Evolutionary conservation across 495 filamentous ascomycete genomes (phyloP).

Genomic region (Hyphodiscus hymeniophilus): DNA sequence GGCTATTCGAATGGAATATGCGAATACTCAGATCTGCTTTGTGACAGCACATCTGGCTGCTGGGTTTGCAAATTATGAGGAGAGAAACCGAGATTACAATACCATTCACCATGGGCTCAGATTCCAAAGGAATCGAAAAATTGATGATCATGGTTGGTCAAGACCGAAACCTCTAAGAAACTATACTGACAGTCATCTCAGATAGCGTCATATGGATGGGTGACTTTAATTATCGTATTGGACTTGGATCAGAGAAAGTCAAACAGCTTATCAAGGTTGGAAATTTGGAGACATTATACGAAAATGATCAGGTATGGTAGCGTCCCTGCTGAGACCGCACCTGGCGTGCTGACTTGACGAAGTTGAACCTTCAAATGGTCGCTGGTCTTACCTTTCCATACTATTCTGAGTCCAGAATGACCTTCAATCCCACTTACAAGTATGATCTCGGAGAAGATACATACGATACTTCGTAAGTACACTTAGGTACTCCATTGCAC

Average conservation of each 20-base stretch:
- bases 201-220: conserved; percentile 87
- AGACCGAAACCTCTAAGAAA: not conserved
- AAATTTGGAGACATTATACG: conserved; percentile 73
- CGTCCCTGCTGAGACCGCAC: not conserved
- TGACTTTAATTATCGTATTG: conserved; percentile 98
- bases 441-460: conserved; percentile 79
- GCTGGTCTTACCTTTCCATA: conserved; percentile 80
- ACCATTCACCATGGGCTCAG: conserved; percentile 82
- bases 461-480: conserved; percentile 78
- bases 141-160: conserved; percentile 67
- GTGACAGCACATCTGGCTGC: conserved; percentile 96
- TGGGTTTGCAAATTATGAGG: conserved; percentile 95
- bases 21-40: conserved; percentile 88
- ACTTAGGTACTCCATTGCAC: not conserved
- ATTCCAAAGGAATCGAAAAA: conserved; percentile 82
- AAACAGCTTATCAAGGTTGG: conserved; percentile 59
- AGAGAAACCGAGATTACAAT: conserved; percentile 80
- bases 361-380: conserved; percentile 93
- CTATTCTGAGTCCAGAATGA: conserved; percentile 80
- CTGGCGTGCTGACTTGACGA: not conserved
- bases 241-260: conserved; percentile 70
- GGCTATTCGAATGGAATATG: conserved; percentile 91
- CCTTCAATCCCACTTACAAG: conserved; percentile 90
- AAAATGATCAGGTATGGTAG: conserved; percentile 75
- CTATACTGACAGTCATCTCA: conserved; percentile 25